Conservation (phyloP, 2,329 filamentous ascomycete species). For the Epichloe coenophiala region DNA sequence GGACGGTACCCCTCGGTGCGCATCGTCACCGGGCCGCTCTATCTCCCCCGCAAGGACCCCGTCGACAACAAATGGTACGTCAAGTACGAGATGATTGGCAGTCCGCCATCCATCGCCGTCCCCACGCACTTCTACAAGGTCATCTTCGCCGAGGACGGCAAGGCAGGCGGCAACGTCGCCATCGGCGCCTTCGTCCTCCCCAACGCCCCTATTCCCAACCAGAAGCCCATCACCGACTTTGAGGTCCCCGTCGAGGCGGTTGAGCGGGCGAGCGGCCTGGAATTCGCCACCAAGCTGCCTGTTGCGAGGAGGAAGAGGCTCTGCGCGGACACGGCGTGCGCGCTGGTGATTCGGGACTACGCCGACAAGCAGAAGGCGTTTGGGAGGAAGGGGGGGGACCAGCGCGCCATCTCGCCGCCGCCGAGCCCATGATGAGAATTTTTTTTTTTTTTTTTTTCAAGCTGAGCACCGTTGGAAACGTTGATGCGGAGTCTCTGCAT, state of each 20-base stretch:
- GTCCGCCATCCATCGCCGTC: constrained; percentile 84
- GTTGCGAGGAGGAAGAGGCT: constrained; percentile 59
- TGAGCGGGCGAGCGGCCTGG: constrained; percentile 80
- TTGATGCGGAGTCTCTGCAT: no score
- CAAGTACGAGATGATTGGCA: constrained; percentile 88
- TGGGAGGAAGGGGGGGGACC: constrained; percentile 21
- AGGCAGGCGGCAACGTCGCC: constrained; percentile 58
- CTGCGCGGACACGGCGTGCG: constrained; percentile 76
- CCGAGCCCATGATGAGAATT: neutral
- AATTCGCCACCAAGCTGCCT: constrained; percentile 76
- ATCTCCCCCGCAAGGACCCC: constrained; percentile 72
- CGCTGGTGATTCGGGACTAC: constrained; percentile 72
- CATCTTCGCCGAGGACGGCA: constrained; percentile 83
- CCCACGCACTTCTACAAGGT: constrained; percentile 99
- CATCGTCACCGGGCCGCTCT: constrained; percentile 86
- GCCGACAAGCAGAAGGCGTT: constrained; percentile 47
- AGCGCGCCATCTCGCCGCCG: constrained; percentile 10
- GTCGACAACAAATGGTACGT: constrained; percentile 90
- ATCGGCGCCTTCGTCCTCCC: constrained; percentile 91
- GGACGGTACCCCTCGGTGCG: constrained; percentile 71
- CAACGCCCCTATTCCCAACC: constrained; percentile 77
- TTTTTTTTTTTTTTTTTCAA: no score
- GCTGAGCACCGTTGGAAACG: no score
- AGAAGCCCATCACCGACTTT: constrained; percentile 78
- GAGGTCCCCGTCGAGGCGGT: constrained; percentile 90